A percentile compares a stretch with the other conserved stretches of the same genome.
Evolutionary conservation across 2,329 filamentous ascomycete genomes (phyloP).

Genomic region (Epichloe baconii): DNA sequence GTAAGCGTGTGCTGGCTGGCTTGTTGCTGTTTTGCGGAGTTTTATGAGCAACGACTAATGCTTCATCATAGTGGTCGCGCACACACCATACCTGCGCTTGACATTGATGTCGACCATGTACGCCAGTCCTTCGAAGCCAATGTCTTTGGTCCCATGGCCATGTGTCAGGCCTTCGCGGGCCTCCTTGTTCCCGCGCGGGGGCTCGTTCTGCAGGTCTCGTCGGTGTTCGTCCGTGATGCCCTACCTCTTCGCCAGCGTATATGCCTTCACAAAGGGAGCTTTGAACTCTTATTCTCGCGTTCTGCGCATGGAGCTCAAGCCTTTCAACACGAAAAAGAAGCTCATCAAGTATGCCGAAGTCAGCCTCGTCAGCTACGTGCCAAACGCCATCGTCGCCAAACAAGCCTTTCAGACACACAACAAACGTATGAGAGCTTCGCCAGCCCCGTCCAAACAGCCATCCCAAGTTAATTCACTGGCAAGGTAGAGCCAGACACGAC

Average conservation of each 20-base stretch:
- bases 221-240: constrained; percentile 35
- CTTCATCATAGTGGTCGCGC: constrained; percentile 29
- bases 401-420: too few species aligned
- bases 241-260: constrained; percentile 40
- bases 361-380: too few species aligned
- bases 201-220: constrained; percentile 42
- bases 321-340: constrained; percentile 22
- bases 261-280: constrained; percentile 43
- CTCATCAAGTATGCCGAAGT: too few species aligned
- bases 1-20: too few species aligned
- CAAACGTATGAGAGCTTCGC: too few species aligned
- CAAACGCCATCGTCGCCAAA: too few species aligned
- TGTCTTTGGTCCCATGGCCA: constrained; percentile 44
- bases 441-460: too few species aligned
- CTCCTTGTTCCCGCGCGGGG: constrained; percentile 37
- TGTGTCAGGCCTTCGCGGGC: constrained; percentile 35
- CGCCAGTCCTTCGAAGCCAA: constrained; percentile 43
- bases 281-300: constrained; percentile 39
- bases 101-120: constrained; percentile 38
- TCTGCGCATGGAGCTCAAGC: constrained; percentile 38
- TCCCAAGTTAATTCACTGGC: too few species aligned
- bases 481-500: too few species aligned
- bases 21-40: background rate
- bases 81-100: constrained; percentile 37
- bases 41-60: background rate